Evolutionary conservation across 1,284 basidiomycete genomes (phyloP).

Genomic region (Malassezia arunalokei): DNA sequence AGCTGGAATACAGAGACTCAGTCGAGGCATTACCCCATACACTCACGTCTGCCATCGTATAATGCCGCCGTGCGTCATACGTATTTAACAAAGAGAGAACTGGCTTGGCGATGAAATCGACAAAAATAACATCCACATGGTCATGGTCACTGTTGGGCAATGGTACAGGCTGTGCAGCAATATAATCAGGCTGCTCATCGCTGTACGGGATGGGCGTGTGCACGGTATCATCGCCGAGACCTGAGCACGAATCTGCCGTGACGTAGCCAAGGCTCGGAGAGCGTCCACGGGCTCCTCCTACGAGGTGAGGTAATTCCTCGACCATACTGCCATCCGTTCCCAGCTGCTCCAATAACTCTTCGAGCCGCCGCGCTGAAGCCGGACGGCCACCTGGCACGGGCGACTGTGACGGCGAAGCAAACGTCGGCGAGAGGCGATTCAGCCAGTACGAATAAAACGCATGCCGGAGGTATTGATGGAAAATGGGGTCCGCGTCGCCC

Average conservation of each 20-base stretch:
- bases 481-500: slow-evolving; percentile 22
- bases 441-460: slow-evolving; percentile 14
- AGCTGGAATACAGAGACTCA: slow-evolving; percentile 34
- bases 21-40: slow-evolving; percentile 36
- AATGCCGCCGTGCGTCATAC: slow-evolving; percentile 16
- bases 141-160: slow-evolving; percentile 11
- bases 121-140: slow-evolving; percentile 26
- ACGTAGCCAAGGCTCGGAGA: slow-evolving; percentile 37
- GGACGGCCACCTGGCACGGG: slow-evolving; percentile 14
- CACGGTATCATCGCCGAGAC: slow-evolving; percentile 35
- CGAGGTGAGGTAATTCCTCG: neutral
- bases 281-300: neutral
- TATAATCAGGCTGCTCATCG: slow-evolving; percentile 34
- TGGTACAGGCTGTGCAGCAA: slow-evolving; percentile 24
- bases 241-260: slow-evolving; percentile 34
- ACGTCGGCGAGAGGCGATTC: neutral
- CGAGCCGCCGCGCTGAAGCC: slow-evolving; percentile 8
- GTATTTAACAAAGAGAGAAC: slow-evolving; percentile 20
- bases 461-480: slow-evolving; percentile 15
- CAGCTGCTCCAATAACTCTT: slow-evolving; percentile 2
- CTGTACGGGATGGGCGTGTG: slow-evolving; percentile 27
- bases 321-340: neutral
- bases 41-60: slow-evolving; percentile 19
- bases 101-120: slow-evolving; percentile 27
- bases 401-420: neutral